These are phyloP conservation scores for Diversispora epigaea DNA, from an alignment of 192 early-diverging fungal genomes.

Conservation along the genomic window DNA sequence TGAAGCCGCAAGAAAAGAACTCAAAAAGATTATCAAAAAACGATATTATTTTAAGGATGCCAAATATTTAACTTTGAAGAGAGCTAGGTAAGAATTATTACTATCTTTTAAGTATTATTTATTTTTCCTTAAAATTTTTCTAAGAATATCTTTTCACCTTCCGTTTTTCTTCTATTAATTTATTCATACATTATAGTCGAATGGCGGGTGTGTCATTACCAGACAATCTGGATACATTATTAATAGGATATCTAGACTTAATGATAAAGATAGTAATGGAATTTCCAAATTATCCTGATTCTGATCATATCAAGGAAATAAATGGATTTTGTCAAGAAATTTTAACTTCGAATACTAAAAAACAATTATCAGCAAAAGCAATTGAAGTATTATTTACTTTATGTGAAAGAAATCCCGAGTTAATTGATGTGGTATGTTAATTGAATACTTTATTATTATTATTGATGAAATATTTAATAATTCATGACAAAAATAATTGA, in stretches of 20 bases:
- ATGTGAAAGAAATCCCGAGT: background rate
- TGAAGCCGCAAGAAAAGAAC: background rate
- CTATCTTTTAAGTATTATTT: background rate
- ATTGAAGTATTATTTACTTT: background rate
- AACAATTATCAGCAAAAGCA: background rate
- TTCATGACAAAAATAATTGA: no score
- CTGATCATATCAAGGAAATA: background rate
- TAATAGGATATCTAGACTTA: constrained; percentile 3
- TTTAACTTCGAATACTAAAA: background rate
- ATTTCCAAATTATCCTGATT: background rate
- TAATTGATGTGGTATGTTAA: background rate
- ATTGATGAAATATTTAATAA: background rate
- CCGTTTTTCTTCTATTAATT: background rate
- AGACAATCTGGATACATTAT: background rate
- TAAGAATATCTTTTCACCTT: no score
- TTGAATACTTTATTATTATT: background rate
- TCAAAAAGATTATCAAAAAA: background rate
- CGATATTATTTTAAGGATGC: background rate
- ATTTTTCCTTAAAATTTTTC: background rate
- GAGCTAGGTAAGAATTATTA: background rate
- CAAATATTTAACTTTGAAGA: background rate
- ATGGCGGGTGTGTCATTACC: background rate
- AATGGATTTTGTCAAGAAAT: constrained; percentile 1
- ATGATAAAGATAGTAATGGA: background rate
- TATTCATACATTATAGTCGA: background rate